Base-by-base conservation (phyloP, 2,329 filamentous ascomycete genomes). In the Colletotrichum sp. region DNA sequence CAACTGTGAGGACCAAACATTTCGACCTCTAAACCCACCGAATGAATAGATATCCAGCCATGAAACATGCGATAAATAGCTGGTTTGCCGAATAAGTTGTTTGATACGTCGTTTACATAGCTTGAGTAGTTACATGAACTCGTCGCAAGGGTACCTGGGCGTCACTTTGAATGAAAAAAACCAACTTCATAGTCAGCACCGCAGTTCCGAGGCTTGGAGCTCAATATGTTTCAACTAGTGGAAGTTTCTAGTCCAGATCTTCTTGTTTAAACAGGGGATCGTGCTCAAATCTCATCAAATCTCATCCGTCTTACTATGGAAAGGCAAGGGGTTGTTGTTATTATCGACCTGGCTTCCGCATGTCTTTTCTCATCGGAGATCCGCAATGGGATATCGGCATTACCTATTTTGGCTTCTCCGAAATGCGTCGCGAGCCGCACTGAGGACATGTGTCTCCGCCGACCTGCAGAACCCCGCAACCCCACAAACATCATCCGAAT, bases 201-300 rank as follows among this genome's bases (percentile, higher is more conserved):
- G 44, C 9, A 6, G n/a, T 52, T 52, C n/a, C n/a, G n/a, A 52
- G 10, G 0, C 44, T 52, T 52, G 44, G 0, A 13, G 0, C 44
- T 52, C n/a, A 21, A 21, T 52, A 13, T 12, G 39, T n/a, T 21
- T 52, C n/a, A 21, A 52, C 10, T 52, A 21, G n/a, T 21, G 44
- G n/a, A 21, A 21, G 10, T n/a, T 21, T 1, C 44, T 52, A 52
- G 44, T 0, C 0, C 18, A n/a, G 0, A 52, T 52, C 0, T 52
- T 13, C 44, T 52, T 52, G 0, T 52, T 0, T 13, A 21, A 0
- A 52, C 8, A 52, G n/a, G n/a, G 0, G 0, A 12, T 52, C 0
- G n/a, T 13, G n/a, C n/a, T 52, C 44, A 21, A 52, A 24, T 52
- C 3, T 52, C 12, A 12, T 13, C 12, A 21, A 52, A 0, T 52